Evolutionary conservation across 805 yeast genomes (phyloP).

Genomic region (Lipomyces mesembrius): DNA sequence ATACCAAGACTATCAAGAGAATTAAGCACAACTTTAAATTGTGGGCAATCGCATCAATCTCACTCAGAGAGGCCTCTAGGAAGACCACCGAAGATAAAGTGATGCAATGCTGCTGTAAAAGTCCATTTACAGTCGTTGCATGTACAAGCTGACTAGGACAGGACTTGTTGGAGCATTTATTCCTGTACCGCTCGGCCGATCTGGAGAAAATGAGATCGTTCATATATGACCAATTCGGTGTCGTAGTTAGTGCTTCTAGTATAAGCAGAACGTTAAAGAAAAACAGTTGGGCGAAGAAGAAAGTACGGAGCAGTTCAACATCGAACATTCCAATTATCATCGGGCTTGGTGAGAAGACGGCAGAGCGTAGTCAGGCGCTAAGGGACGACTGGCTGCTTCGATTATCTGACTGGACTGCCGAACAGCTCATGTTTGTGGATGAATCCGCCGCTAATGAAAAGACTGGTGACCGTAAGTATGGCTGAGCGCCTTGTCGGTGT

Average conservation of each 20-base stretch:
- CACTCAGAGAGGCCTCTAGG: slow-evolving; percentile 2
- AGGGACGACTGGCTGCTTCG: slow-evolving; percentile 7
- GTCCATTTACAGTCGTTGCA: neutral
- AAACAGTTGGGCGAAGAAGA: neutral
- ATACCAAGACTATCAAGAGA: neutral
- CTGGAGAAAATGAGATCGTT: slow-evolving; percentile 7
- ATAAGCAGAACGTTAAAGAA: slow-evolving; percentile 3
- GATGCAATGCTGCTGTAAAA: neutral
- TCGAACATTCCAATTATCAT: neutral
- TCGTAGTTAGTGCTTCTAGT: neutral
- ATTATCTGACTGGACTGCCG: neutral
- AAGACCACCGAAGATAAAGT: slow-evolving; percentile 5
- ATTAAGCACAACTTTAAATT: neutral
- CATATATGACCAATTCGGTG: neutral
- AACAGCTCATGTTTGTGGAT: slow-evolving; percentile 1
- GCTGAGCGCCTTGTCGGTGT: slow-evolving; percentile 3
- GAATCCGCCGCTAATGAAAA: slow-evolving; percentile 3
- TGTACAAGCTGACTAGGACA: neutral
- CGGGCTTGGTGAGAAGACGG: neutral
- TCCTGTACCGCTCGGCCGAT: neutral
- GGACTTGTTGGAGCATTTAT: neutral
- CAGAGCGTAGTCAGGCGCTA: slow-evolving; percentile 6
- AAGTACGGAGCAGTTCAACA: neutral
- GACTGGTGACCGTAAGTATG: neutral
- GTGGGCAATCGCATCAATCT: slow-evolving; percentile 2